Evolutionary conservation across 495 filamentous ascomycete genomes (phyloP).

Genomic region (Penicillium subrubescens): DNA sequence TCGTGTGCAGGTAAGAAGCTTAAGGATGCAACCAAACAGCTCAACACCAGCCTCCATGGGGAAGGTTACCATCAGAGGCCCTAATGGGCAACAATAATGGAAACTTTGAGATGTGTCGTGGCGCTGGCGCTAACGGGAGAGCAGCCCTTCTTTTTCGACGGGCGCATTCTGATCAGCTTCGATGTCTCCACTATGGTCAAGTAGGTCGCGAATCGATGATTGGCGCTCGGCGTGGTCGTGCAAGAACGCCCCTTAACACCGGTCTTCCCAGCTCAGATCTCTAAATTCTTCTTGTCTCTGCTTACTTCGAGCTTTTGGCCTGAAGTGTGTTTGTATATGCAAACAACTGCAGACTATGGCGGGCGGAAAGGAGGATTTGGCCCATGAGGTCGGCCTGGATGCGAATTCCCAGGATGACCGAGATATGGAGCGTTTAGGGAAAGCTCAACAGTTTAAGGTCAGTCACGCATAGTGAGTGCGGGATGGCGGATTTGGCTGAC

Average conservation of each 20-base stretch:
- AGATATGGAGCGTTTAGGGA: slow-evolving; percentile 45
- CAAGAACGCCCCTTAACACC: slow-evolving; percentile 7
- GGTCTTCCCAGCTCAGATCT: background rate
- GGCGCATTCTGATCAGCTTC: background rate
- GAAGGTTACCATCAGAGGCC: slow-evolving; percentile 1
- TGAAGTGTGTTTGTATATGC: background rate
- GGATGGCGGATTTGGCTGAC: slow-evolving; percentile 9
- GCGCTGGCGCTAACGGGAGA: background rate
- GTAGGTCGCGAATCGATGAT: background rate
- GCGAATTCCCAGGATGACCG: slow-evolving; percentile 33
- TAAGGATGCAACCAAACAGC: background rate
- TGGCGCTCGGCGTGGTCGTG: background rate
- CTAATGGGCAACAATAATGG: background rate
- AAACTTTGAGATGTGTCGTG: background rate
- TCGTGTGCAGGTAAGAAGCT: background rate
- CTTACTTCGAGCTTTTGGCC: background rate
- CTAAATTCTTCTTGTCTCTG: background rate
- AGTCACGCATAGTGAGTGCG: slow-evolving; percentile 5
- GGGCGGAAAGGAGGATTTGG: slow-evolving; percentile 21
- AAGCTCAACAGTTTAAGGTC: slow-evolving; percentile 44
- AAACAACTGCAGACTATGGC: slow-evolving; percentile 6
- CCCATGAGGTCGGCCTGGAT: slow-evolving; percentile 27
- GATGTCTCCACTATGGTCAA: background rate
- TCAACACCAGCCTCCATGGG: slow-evolving; percentile 11
- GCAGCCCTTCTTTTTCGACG: background rate